Conservation (phyloP, 352 stramenopile species). For the Phytopythium cucurbitacearum region DNA sequence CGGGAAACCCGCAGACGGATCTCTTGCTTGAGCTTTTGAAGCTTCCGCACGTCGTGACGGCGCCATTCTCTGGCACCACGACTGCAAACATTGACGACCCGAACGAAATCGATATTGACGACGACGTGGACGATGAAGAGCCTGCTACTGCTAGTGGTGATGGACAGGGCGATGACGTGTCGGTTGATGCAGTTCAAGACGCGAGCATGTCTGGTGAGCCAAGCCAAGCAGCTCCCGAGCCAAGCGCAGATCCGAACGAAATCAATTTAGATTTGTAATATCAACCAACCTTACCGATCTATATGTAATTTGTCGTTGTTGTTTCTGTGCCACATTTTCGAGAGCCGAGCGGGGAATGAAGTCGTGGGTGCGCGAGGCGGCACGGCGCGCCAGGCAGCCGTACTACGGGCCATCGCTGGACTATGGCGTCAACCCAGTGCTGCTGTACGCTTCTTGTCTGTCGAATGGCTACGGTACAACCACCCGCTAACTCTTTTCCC, state of each 20-base stretch:
- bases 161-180: neutral
- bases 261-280: constrained; percentile 30
- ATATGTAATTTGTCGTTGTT: neutral
- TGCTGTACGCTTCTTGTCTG: constrained; percentile 32
- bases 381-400: constrained; percentile 45
- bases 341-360: constrained; percentile 38
- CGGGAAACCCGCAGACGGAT: constrained; percentile 96
- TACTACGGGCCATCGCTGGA: constrained; percentile 46
- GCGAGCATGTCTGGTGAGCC: no score
- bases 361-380: constrained; percentile 64
- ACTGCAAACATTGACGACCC: constrained; percentile 27
- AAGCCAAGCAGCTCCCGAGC: constrained; percentile 6
- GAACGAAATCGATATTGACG: constrained; percentile 56
- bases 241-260: constrained; percentile 24
- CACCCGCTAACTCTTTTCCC: neutral
- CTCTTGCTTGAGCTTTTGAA: constrained; percentile 89
- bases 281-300: neutral
- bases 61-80: constrained; percentile 57
- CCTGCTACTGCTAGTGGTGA: constrained; percentile 1
- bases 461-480: neutral
- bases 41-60: constrained; percentile 92
- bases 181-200: no score
- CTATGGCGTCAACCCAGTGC: constrained; percentile 48
- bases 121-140: constrained; percentile 24
- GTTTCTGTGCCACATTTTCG: neutral